Base-by-base conservation (phyloP, 1,139 yeast genomes). In the Taphrina populina region DNA sequence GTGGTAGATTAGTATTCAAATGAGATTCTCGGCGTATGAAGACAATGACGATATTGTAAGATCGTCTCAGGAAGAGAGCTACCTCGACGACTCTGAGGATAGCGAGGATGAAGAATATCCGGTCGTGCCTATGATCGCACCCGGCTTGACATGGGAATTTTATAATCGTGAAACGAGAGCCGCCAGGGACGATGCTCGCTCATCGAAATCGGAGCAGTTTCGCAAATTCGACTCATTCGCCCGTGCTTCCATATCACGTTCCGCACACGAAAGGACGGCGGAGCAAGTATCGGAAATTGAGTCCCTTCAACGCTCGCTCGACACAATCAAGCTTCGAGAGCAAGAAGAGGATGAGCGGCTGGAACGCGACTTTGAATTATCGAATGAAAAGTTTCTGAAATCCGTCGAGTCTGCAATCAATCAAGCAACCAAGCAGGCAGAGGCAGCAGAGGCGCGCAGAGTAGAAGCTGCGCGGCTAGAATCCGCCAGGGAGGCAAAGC, bases 391-490 rank as follows among this genome's bases (percentile, higher is more conserved):
- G n/a, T 21, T 55, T n/a, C 17, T 23, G 35, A 23, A 33, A 24
- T 32, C 36, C n/a, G 40, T 56, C 7, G 26, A 34, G 32, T 15
- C 26, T 20, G 35, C 51, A n/a, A 23, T 45, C 17, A 27, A 20
- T 15, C 30, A 21, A 24, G 51, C 34, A 20, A 35, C 56, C 43
- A 56, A 20, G 41, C 27, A 46, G 34, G 34, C 34, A 24, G 29
- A 47, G 34, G 27, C 30, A 20, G 34, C 17, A 13, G 24, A 43
- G 37, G 32, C 30, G 13, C 27, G 20, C 17, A 11, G n/a, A 29
- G 46, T 59, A 44, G 55, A 58, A 51, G 27, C 57, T 46, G 44
- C 40, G n/a, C n/a, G n/a, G n/a, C n/a, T n/a, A n/a, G n/a, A n/a
- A n/a, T n/a, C n/a, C n/a, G n/a, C n/a, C n/a, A n/a, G 37, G 32